Conservation (phyloP, 768 basidiomycete genomes). For the Kondoa subrosea region DNA sequence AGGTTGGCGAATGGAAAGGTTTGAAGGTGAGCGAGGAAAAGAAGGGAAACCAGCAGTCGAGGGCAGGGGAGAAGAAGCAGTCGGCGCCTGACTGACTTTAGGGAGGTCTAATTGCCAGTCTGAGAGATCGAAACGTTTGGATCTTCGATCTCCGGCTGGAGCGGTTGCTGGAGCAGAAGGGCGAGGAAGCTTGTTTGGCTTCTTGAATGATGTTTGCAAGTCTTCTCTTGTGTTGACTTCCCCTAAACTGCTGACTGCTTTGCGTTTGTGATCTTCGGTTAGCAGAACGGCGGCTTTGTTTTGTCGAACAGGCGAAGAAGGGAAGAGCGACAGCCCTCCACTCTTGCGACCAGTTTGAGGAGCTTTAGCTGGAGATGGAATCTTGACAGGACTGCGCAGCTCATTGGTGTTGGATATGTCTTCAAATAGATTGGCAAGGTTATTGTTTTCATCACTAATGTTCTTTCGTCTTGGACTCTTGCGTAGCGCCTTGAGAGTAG, state of each 20-base stretch:
- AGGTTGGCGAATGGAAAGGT: background rate
- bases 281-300: background rate
- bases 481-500: background rate
- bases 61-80: background rate
- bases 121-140: slow-evolving; percentile 4
- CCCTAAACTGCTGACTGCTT: background rate
- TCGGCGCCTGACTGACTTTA: background rate
- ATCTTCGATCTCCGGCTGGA: background rate
- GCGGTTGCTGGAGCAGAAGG: slow-evolving; percentile 2
- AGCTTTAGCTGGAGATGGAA: background rate
- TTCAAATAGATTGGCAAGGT: background rate
- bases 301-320: background rate
- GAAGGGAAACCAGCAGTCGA: background rate
- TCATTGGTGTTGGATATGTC: background rate
- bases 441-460: background rate
- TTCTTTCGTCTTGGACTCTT: background rate
- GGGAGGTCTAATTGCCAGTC: background rate
- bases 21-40: slow-evolving; percentile 1
- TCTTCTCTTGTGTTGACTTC: background rate
- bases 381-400: background rate
- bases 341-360: background rate
- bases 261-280: background rate
- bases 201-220: too few relatives aligned
- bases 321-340: background rate
- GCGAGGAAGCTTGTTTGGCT: background rate